Conservation (phyloP, 371 early-diverging fungal species). For the Dinochytrium kinnereticum region DNA sequence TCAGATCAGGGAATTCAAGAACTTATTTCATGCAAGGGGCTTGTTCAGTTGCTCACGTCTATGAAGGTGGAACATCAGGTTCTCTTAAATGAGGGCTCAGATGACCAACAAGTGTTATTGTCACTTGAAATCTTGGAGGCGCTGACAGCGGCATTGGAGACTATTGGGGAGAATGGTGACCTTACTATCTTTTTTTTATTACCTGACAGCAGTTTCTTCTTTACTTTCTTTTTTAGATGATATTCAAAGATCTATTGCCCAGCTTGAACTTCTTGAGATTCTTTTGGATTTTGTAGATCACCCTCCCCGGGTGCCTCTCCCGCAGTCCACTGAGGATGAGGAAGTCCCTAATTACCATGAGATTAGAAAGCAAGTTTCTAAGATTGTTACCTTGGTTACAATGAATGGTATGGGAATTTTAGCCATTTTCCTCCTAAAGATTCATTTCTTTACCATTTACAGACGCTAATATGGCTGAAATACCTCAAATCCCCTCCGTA, state of each 20-base stretch:
- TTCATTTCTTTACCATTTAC: neutral
- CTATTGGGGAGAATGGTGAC: constrained; percentile 52
- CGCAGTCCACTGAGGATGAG: constrained; percentile 26
- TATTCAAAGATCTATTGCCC: constrained; percentile 46
- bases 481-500: constrained; percentile 34
- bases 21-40: constrained; percentile 34
- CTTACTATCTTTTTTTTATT: constrained; percentile 14
- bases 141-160: constrained; percentile 47
- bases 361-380: constrained; percentile 46
- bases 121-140: constrained; percentile 53
- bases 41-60: constrained; percentile 28
- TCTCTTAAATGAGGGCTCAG: constrained; percentile 18
- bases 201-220: neutral
- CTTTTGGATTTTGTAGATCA: constrained; percentile 57
- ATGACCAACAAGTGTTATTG: constrained; percentile 25
- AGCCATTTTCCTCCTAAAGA: neutral
- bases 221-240: constrained; percentile 26
- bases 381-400: constrained; percentile 50
- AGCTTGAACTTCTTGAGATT: constrained; percentile 34
- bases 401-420: constrained; percentile 49
- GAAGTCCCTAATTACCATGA: constrained; percentile 32
- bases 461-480: constrained; percentile 56
- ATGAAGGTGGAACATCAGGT: constrained; percentile 37
- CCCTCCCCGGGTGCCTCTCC: constrained; percentile 19
- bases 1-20: constrained; percentile 42